Conservation (phyloP, 2,329 filamentous ascomycete genomes). For the Hymenoscyphus albidus region DNA sequence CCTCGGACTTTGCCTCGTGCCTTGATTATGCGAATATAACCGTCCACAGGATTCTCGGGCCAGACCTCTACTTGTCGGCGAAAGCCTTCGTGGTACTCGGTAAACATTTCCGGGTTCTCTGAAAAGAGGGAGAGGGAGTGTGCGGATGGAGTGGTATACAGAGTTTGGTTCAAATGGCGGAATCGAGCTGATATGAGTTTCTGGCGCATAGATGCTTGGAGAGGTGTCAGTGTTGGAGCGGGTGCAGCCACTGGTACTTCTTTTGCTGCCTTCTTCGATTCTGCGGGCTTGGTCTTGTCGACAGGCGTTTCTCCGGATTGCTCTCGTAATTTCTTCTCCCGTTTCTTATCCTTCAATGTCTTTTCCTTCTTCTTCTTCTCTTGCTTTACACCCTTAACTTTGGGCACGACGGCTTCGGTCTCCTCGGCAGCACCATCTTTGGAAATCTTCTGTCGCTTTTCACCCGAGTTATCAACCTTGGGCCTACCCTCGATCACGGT, state of each 20-base stretch:
- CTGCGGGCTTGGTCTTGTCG: slow-evolving; percentile 13
- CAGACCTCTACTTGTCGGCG: slow-evolving; percentile 91
- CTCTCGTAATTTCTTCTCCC: slow-evolving; percentile 31
- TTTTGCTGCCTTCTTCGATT: slow-evolving; percentile 1
- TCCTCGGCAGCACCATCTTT: slow-evolving; percentile 19
- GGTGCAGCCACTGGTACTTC: slow-evolving; percentile 8
- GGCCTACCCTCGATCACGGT: slow-evolving; percentile 69
- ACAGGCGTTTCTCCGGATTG: slow-evolving; percentile 11
- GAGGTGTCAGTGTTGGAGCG: slow-evolving; percentile 71
- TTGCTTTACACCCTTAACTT: slow-evolving; percentile 11
- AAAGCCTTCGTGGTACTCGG: slow-evolving; percentile 95
- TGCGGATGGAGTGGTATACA: slow-evolving; percentile 86
- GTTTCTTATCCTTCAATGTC: slow-evolving; percentile 39
- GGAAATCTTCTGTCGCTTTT: slow-evolving; percentile 30
- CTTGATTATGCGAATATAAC: slow-evolving; percentile 71
- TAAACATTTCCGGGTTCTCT: slow-evolving; percentile 86
- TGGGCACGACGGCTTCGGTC: slow-evolving; percentile 10
- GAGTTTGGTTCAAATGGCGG: slow-evolving; percentile 92
- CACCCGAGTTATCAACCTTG: slow-evolving; percentile 33
- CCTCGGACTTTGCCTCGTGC: slow-evolving; percentile 55
- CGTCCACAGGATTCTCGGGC: slow-evolving; percentile 94
- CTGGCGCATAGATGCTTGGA: slow-evolving; percentile 90
- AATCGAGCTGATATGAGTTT: slow-evolving; percentile 95
- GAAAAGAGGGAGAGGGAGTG: slow-evolving; percentile 82
- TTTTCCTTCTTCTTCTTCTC: slow-evolving; percentile 30